Evolutionary conservation across 1,284 basidiomycete species (phyloP), one percentile per base, ranked within the genome.

Genomic region (Austroboletus novae-zelandiae): DNA sequence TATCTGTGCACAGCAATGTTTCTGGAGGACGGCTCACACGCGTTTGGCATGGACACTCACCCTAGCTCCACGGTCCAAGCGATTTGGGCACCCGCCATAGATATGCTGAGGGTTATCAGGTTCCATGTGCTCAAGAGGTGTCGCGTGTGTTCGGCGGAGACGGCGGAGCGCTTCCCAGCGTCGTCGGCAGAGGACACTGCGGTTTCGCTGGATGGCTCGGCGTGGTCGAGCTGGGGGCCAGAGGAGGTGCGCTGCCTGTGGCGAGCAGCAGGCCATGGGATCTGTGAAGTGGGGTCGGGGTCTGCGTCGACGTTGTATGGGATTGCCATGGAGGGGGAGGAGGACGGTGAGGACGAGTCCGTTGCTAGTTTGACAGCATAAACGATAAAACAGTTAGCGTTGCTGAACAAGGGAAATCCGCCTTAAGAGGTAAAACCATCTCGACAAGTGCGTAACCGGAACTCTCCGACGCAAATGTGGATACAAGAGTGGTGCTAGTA

Each of bases 21-120:
- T 48, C 32, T 45, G 37, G 31, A 44, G 30, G 27, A 55, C 56
- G 49, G 68, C 32, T 55, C 64, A 37, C 44, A 48, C 50, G 49
- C 42, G 49, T 47, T 53, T 25, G 17, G 9, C 29, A 30, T 41
- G 9, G 41, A 48, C 64, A 66, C 83, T 57, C 60, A 91, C 89
- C 90, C 91, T 20, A 95, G 80, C 64, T 95, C 92, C 8, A 95
- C 84, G 0, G 90, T 93, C 93, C 93, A 95, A 2, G 90, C 85
- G 23, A 95, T 84, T 72, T 98, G 95, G 31, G 94, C 91, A 10
- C 96, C 95, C 25, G 80, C 85, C 88, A 91, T 91, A n/a, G 86
- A 85, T 54, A 90, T 79, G 61, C 84, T 88, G 57, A 91, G 72
- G 2, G 86, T 86, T 58, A 89, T 78, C 54, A 91, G 78, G 65